Percentiles rank a stretch among this genome's conserved stretches.
phyloP scores from a whole-genome alignment of 176 grass and related monocot genomes.

The Avena eriantha region DNA sequence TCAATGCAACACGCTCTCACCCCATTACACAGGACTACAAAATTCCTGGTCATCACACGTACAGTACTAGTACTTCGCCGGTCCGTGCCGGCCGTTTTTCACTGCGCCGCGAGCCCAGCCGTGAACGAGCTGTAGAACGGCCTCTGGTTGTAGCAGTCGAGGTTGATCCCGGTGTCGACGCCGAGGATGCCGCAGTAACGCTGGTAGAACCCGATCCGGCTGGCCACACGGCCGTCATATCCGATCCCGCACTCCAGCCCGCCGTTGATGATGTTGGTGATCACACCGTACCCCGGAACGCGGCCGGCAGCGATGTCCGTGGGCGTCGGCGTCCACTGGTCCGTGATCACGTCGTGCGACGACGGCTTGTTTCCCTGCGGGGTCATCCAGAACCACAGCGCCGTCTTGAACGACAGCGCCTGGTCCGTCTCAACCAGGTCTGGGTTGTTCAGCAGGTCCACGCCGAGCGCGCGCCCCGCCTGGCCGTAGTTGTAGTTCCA shows the following conservation, averaged over 20 bases:
- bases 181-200: slow-evolving; percentile 41
- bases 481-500: slow-evolving; percentile 60
- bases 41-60: too few relatives aligned
- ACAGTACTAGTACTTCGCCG: not conserved
- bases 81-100: not conserved
- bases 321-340: slow-evolving; percentile 5
- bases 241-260: slow-evolving; percentile 47
- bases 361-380: slow-evolving; percentile 19
- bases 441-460: slow-evolving; percentile 33
- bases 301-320: slow-evolving; percentile 18
- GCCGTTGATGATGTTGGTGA: slow-evolving; percentile 74
- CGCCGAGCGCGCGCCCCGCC: slow-evolving; percentile 37
- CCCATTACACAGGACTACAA: too few relatives aligned
- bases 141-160: slow-evolving; percentile 23
- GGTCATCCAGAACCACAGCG: slow-evolving; percentile 74
- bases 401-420: slow-evolving; percentile 56
- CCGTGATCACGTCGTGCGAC: slow-evolving; percentile 58
- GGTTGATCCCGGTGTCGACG: not conserved
- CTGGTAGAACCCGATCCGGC: slow-evolving; percentile 48
- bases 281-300: slow-evolving; percentile 42
- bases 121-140: not conserved
- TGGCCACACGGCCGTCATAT: not conserved
- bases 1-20: too few relatives aligned
- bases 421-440: too few relatives aligned
- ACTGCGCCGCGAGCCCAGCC: not conserved